Evolutionary conservation across 164 flowering plant species (phyloP).

Genomic region (Sextonia rubra): DNA sequence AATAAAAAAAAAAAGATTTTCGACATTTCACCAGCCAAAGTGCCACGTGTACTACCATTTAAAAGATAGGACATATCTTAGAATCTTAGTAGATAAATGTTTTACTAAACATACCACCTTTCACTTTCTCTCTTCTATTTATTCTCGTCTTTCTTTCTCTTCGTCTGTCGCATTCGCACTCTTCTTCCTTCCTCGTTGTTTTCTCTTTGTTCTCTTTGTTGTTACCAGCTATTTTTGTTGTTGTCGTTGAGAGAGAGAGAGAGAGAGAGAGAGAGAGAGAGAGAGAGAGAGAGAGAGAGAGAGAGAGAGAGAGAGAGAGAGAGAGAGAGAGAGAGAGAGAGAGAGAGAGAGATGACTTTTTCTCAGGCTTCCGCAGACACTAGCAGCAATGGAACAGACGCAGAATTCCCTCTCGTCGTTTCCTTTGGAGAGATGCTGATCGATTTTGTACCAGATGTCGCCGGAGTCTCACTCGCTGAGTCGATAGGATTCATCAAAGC

Average conservation of each 20-base stretch:
- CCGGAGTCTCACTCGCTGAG: constrained; percentile 73
- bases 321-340: not conserved
- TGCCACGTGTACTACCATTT: not conserved
- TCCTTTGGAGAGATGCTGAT: constrained; percentile 18
- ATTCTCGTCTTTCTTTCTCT: not conserved
- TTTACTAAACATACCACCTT: not conserved
- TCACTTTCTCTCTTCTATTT: not conserved
- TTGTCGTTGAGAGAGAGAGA: no score
- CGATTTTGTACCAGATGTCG: constrained; percentile 56
- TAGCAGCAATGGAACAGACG: constrained; percentile 7
- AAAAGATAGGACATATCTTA: not conserved
- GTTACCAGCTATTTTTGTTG: not conserved
- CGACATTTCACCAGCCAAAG: not conserved
- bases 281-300: not conserved
- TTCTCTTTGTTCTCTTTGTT: not conserved
- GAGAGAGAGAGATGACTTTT: not conserved
- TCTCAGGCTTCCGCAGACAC: not conserved
- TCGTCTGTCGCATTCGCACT: not conserved
- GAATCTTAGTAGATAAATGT: not conserved
- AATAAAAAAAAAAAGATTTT: no score
- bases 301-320: not conserved
- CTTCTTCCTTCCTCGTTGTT: not conserved
- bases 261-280: no score
- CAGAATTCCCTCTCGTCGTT: constrained; percentile 43
- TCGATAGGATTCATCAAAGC: constrained; percentile 60